Evolutionary conservation across 495 filamentous ascomycete genomes (phyloP).

Genomic region (Venustampulla echinocandica): DNA sequence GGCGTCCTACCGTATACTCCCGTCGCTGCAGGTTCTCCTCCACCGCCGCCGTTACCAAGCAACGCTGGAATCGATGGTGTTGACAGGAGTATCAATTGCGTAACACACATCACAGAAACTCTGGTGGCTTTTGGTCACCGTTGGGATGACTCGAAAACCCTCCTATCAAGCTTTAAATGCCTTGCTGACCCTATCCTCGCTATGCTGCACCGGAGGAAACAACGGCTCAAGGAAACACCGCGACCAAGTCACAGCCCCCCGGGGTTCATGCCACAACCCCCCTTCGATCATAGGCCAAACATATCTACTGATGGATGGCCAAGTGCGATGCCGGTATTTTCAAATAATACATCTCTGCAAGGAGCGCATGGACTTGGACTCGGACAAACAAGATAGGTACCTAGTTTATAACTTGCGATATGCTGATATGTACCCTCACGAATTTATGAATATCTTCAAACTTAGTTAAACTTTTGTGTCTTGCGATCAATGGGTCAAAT

Average conservation of each 20-base stretch:
- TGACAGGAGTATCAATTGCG: constrained; percentile 35
- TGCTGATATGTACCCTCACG: background rate
- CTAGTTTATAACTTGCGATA: constrained; percentile 6
- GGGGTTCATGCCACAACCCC: constrained; percentile 5
- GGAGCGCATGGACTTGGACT: constrained; percentile 9
- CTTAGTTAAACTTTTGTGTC: background rate
- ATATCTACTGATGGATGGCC: background rate
- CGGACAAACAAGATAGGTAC: no score
- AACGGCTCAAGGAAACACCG: constrained; percentile 13
- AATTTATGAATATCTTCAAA: background rate
- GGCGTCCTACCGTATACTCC: constrained; percentile 18
- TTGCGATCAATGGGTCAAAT: no score
- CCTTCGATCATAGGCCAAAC: constrained; percentile 8
- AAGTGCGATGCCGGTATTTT: constrained; percentile 5
- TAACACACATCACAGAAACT: constrained; percentile 35
- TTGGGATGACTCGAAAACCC: constrained; percentile 38
- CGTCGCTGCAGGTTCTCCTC: constrained; percentile 13
- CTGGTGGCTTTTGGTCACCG: constrained; percentile 40
- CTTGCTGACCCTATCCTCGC: constrained; percentile 12
- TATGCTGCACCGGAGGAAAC: constrained; percentile 15
- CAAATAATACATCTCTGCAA: constrained; percentile 3
- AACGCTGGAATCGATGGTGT: constrained; percentile 30
- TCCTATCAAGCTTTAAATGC: constrained; percentile 35
- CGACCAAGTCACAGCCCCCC: constrained; percentile 12
- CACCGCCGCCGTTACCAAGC: constrained; percentile 20